Evolutionary conservation across 495 filamentous ascomycete species (phyloP), one percentile per base, ranked within the genome.

Genomic region (Aspergillus hancockii): DNA sequence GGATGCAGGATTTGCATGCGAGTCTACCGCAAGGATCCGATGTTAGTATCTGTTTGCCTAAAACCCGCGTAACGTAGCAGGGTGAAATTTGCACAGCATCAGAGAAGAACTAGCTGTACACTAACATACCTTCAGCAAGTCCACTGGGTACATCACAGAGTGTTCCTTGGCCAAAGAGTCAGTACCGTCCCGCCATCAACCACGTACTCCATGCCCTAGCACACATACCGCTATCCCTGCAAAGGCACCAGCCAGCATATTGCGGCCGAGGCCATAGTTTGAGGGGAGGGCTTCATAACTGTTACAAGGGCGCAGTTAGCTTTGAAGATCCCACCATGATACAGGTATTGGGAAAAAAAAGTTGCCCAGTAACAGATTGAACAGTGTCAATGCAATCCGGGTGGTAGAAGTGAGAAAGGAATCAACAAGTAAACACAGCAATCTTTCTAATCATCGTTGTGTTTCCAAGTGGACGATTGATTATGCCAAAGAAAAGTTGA

Each of bases 71-170:
- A 55, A 69, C 82, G 73, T 77, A 97, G 93, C 22, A 36, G 12
- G 31, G 18, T 14, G 18, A 21, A 22, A 54, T 59, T 38, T 18
- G 57, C 61, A 7, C 43, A 12, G 43, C 43, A 13, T 21, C 56
- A 64, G 68, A 22, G 19, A 55, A 55, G 12, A 45, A 30, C 3
- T 8, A 43, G 34, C 38, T 8, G 8, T 16, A 55, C 16, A 7
- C 0, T 19, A 43, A 71, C 83, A 74, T 79, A 97, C 95, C 88
- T 99, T 99, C 58, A 99, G 87, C 61, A 96, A 85, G 77, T 99
- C 94, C 62, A 99, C 89, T 9, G 94, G 94, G 66, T 99, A 99
- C 94, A 99, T 97, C 61, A 95, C 91, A 52, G 93, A 93, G 73
- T 93, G 91, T 75, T 93, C 89, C 83, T 82, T 56, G 51, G 28